These are phyloP conservation scores for Hymenoscyphus albidus DNA, from an alignment of 2,329 filamentous ascomycete genomes.

Conservation along the genomic window DNA sequence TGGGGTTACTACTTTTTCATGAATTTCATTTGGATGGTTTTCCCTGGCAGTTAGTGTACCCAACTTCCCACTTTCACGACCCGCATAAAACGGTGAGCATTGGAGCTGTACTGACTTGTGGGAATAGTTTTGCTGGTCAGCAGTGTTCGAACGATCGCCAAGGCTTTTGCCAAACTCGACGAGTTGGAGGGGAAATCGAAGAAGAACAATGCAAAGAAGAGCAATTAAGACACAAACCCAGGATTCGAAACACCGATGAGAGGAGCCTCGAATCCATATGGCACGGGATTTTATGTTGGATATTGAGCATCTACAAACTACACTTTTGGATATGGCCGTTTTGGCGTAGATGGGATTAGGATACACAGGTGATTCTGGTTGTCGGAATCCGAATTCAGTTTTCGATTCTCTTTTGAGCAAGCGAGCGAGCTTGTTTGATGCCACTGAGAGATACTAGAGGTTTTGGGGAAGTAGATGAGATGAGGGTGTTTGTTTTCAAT, in stretches of 20 bases:
- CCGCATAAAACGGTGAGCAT: no score
- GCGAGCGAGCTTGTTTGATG: no score
- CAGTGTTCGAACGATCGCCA: constrained; percentile 36
- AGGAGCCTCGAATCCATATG: neutral
- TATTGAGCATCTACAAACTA: neutral
- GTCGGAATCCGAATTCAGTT: no score
- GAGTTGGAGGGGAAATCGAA: constrained; percentile 16
- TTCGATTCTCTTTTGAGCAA: no score
- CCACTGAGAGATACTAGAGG: no score
- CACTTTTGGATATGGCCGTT: neutral
- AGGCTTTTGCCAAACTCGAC: constrained; percentile 37
- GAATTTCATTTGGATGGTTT: constrained; percentile 58
- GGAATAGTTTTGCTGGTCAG: constrained; percentile 35
- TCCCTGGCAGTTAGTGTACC: constrained; percentile 45
- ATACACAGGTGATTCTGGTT: no score
- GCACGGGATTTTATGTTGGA: neutral
- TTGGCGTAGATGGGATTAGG: no score
- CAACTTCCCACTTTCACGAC: no score
- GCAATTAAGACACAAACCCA: neutral
- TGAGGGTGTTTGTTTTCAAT: no score
- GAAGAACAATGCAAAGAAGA: neutral
- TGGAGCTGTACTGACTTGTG: neutral
- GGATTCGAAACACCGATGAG: neutral
- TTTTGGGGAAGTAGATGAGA: no score
- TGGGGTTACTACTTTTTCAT: constrained; percentile 62